Base-by-base conservation (phyloP, 768 basidiomycete species). In the Boletus reticulatus region DNA sequence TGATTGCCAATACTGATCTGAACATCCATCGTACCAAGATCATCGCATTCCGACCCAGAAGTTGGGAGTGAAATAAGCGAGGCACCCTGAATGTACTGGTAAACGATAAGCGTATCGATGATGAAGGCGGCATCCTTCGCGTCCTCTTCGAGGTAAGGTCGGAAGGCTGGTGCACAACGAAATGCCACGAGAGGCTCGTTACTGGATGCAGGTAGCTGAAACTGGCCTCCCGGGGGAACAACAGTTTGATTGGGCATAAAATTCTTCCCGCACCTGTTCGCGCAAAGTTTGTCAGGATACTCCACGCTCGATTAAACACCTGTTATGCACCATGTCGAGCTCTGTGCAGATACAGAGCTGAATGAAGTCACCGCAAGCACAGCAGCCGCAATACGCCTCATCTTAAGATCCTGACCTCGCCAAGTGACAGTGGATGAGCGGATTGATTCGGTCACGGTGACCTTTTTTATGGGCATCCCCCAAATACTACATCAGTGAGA, bases 181-280 rank as follows among this genome's bases (percentile, higher is more conserved):
- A 82, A 72, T 0, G 76, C 76, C 1, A 81, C 66, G 14, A 80
- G 70, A 10, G 80, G 75, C 8, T 59, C 57, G 4, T 62, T 19
- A 5, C 76, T 78, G 4, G 58, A 51, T 0, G 62, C 59, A 1
- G 77, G 76, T 1, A 72, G 51, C 8, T 70, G 68, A 53, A 82
- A 82, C 49, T 75, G 70, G 3, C 80, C 79, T 1, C 77, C 79
- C 0, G 81, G 79, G 1, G 74, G 73, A 17, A 77, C 72, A 7
- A 77, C 67, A 2, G 76, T 70, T 51, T 77, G 67, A 22, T 71
- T 70, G 8, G 69, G 36, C 71, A 76, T 76, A 61, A 68, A 82
- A 58, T 80, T 75, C 64, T 82, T 81, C 41, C 78, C 79, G 44
- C 80, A 82, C 80, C 82, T 82, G 31, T 43, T 20, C 1, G 29